Conservation (phyloP, 2,329 filamentous ascomycete species). For the Didymella glomerata region DNA sequence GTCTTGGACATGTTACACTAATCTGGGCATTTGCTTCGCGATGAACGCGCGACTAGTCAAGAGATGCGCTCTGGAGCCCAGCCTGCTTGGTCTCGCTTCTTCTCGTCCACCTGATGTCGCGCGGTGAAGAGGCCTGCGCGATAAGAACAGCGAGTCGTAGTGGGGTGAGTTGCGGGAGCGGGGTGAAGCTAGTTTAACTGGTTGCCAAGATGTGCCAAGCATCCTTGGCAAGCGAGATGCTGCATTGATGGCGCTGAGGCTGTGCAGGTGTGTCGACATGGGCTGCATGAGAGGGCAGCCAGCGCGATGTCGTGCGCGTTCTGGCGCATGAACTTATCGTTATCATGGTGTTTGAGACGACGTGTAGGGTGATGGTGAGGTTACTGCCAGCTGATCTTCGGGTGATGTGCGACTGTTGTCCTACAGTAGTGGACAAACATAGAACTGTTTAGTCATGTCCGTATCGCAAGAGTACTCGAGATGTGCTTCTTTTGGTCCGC, state of each 20-base stretch:
- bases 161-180: constrained; percentile 7
- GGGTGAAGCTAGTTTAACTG: constrained; percentile 9
- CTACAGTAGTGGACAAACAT: constrained; percentile 5
- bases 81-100: constrained; percentile 24
- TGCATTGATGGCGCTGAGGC: constrained; percentile 48
- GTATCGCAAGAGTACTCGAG: background rate
- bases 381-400: constrained; percentile 20
- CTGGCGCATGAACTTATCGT: constrained; percentile 15
- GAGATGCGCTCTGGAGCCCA: constrained; percentile 18
- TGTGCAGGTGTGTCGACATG: constrained; percentile 35
- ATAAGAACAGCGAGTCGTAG: background rate
- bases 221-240: constrained; percentile 23
- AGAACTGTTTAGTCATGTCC: constrained; percentile 5
- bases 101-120: constrained; percentile 4
- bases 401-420: constrained; percentile 15
- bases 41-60: constrained; percentile 19
- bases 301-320: constrained; percentile 19
- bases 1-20: constrained; percentile 30
- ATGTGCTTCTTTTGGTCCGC: constrained; percentile 16
- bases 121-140: background rate
- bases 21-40: constrained; percentile 20
- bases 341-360: constrained; percentile 9
- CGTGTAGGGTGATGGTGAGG: constrained; percentile 12
- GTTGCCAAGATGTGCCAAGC: constrained; percentile 5
- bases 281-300: constrained; percentile 22